A percentile compares a stretch with the other conserved stretches of the same genome.
Conservation (phyloP, 257 asterid genomes). For the Salvia splendens region DNA sequence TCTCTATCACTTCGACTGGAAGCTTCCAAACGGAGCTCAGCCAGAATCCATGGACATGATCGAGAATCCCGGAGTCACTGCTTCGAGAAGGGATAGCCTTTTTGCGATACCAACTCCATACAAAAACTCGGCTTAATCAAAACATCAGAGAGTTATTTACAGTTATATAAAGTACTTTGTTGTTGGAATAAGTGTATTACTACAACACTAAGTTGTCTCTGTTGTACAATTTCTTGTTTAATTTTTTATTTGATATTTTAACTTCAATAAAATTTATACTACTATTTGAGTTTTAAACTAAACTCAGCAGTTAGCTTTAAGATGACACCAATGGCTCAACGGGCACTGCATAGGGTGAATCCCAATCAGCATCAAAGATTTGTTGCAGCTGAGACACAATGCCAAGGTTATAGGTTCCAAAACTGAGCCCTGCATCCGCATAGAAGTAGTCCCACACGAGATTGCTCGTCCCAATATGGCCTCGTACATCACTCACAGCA, state of each 20-base stretch:
- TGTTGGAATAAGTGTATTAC: no score
- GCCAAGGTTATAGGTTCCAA: conserved; percentile 65
- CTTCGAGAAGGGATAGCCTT: conserved; percentile 1
- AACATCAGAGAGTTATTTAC: no score
- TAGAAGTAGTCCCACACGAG: conserved; percentile 88
- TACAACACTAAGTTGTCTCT: no score
- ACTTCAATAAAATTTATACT: no score
- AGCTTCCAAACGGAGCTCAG: not conserved
- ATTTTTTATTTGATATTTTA: no score
- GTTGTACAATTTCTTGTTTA: no score
- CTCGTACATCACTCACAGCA: conserved; percentile 72
- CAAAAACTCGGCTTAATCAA: not conserved
- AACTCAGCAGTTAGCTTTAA: not conserved
- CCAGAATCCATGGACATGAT: conserved; percentile 13
- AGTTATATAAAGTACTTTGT: no score
- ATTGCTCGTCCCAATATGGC: conserved; percentile 83
- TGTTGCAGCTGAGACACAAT: conserved; percentile 72
- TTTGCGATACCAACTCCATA: not conserved
- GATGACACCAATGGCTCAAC: conserved; percentile 40
- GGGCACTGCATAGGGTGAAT: conserved; percentile 68
- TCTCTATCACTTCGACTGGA: conserved; percentile 22
- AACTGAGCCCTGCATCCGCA: conserved; percentile 72
- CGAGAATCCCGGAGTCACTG: conserved; percentile 14
- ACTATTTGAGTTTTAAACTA: no score
- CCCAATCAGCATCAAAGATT: conserved; percentile 87